Evolutionary conservation across 1,284 basidiomycete genomes (phyloP).

Genomic region (Malassezia sympodialis): DNA sequence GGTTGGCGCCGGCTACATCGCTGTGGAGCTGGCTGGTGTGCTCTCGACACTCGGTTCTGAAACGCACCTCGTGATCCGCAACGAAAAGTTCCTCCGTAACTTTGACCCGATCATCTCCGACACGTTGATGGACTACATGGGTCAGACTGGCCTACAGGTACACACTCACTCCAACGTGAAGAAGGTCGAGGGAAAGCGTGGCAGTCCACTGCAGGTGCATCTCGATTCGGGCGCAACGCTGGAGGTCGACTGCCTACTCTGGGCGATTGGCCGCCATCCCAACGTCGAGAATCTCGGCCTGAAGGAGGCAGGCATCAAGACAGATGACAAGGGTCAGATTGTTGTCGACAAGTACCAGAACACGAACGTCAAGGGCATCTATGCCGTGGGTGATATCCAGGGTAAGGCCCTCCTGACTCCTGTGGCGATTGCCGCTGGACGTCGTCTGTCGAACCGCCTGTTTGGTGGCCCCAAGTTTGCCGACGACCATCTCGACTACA

Average conservation of each 20-base stretch:
- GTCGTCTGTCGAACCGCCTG: slow-evolving; percentile 75
- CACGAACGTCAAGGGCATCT: slow-evolving; percentile 61
- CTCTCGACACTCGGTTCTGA: slow-evolving; percentile 53
- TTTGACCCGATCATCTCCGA: slow-evolving; percentile 85
- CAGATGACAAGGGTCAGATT: slow-evolving; percentile 68
- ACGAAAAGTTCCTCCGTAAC: slow-evolving; percentile 76
- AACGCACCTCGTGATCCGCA: slow-evolving; percentile 81
- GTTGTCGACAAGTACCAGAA: slow-evolving; percentile 79
- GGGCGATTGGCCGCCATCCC: slow-evolving; percentile 85
- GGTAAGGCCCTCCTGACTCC: slow-evolving; percentile 88
- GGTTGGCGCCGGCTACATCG: slow-evolving; percentile 93
- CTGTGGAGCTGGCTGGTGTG: slow-evolving; percentile 60
- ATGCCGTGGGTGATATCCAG: slow-evolving; percentile 79
- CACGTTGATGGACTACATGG: slow-evolving; percentile 84
- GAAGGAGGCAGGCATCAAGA: slow-evolving; percentile 65
- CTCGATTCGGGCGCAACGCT: slow-evolving; percentile 59
- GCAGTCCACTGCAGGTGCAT: slow-evolving; percentile 35
- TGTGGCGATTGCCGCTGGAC: slow-evolving; percentile 94
- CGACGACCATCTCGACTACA: slow-evolving; percentile 76
- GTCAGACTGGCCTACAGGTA: slow-evolving; percentile 75
- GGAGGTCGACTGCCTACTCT: slow-evolving; percentile 78
- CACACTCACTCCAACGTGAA: slow-evolving; percentile 69
- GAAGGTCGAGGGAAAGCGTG: slow-evolving; percentile 58
- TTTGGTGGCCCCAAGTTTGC: slow-evolving; percentile 77
- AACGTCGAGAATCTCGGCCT: slow-evolving; percentile 70